Base-by-base conservation (phyloP, 2,329 filamentous ascomycete genomes). In the Bipolaris oryzae region DNA sequence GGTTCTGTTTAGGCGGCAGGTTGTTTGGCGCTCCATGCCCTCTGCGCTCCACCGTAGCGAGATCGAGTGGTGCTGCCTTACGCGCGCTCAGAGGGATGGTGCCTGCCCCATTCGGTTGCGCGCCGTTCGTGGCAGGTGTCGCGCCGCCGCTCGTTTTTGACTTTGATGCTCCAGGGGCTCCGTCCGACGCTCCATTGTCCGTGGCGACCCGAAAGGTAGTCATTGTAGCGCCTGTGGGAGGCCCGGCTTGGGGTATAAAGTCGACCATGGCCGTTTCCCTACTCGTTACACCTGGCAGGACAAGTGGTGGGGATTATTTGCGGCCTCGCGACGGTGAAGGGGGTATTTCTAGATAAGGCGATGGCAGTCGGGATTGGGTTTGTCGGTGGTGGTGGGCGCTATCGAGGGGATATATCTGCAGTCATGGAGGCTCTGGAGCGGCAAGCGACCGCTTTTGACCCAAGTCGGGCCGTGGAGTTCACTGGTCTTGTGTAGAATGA, bases 21-120 rank as follows among this genome's bases (percentile, higher is more conserved):
- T 89, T 87, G 66, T 87, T 87, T 49, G 89, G 87, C 28, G 86
- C 91, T 21, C 91, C 86, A 67, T 95, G 90, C 50, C 92, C 93
- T 76, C 92, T 89, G 71, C 94, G 89, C 80, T 98, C 95, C 58
- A 99, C 95, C 0, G 92, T 96, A 48, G 87, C 87, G 67, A 98
- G 80, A 70, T 98, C 93, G 59, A 99, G 81, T 44, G 92, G 86
- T 56, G 83, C 80, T 38, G 87, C 85, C 68, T 85, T 82, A 64
- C 87, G 83, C 70, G 85, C 85, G 77, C 86, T 89, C 71, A 89
- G 79, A 48, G 87, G 87, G 58, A 76, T 75, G 33, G 85, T 83
- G 48, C 68, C 72, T 45, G 72, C 72, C 57, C 74, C 78, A 55
- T 72, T 78, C n/a, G 74, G 69, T 37, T 75, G 77, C 43, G 75